Base-by-base conservation (phyloP, 768 basidiomycete genomes). In the Boletus fagicola region DNA sequence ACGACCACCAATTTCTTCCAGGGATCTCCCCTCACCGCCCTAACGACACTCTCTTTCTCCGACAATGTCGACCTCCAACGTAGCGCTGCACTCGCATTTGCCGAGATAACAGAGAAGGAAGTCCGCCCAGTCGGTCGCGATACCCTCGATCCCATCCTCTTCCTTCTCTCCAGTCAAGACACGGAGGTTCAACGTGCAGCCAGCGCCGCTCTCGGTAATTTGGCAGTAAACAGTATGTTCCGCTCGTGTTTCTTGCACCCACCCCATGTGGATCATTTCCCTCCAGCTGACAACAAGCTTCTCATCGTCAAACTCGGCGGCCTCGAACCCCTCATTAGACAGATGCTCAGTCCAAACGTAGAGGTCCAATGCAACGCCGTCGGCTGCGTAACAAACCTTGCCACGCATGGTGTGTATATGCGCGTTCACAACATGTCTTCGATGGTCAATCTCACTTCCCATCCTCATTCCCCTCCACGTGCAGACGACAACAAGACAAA, bases 301-400 rank as follows among this genome's bases (percentile, higher is more conserved):
- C 88, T 98, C 69, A 98, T 99, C 65, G 97, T 99, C 65, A 93
- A 94, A 74, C 83, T 99, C 33, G 96, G 96, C 48, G 97, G 97
- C 53, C 83, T 99, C 44, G 97, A 99, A 72, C 97, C 96, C 48
- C 81, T 99, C 65, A 98, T 99, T 66, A 87, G 95, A 55, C 97
- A 99, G 74, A 99, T 99, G 97, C 85, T 98, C 53, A 94, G 91
- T 64, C 94, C 95, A 2, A 99, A 98, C 68, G 96, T 98, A 42
- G 97, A 99, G 71, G 97, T 99, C 2, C 97, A 98, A 74, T 99
- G 97, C 78, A 99, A 99, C 70, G 97, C 97, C 30, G 97, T 99
- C 26, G 97, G 97, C 35, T 99, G 97, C 70, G 94, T 99, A 50
- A 99, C 97, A 18, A 99, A 99, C 72, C 82, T 99, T 44, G 97